Conservation (phyloP, 352 stramenopile species). For the Pythium graminicola region DNA sequence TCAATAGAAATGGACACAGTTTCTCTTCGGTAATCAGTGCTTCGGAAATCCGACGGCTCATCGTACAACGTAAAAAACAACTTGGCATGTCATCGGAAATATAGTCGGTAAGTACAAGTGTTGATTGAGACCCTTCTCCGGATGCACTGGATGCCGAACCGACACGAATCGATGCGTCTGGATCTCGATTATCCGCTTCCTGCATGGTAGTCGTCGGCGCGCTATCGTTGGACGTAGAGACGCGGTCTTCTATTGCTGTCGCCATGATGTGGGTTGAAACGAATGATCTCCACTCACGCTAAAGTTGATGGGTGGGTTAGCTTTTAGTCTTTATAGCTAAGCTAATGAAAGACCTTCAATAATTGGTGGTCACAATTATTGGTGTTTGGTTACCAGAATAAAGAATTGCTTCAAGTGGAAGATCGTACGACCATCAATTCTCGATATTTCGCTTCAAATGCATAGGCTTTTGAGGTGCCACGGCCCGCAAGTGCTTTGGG, state of each 20-base stretch:
- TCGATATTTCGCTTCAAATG: too few relatives aligned
- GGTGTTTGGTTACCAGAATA: too few relatives aligned
- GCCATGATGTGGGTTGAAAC: not conserved
- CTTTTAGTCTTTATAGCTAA: too few relatives aligned
- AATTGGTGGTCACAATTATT: too few relatives aligned
- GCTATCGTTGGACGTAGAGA: not conserved
- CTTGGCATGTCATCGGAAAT: conserved; percentile 46
- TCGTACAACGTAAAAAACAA: conserved; percentile 55
- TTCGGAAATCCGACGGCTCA: conserved; percentile 63
- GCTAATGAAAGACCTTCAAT: too few relatives aligned
- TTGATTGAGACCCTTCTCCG: not conserved
- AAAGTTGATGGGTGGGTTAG: too few relatives aligned
- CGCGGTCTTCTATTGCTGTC: not conserved
- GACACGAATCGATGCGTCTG: not conserved
- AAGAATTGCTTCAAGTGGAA: too few relatives aligned
- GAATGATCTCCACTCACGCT: too few relatives aligned
- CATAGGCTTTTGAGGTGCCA: too few relatives aligned
- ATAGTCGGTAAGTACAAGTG: conserved; percentile 33
- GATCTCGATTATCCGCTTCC: not conserved
- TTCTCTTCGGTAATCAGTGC: conserved; percentile 37
- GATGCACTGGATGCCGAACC: not conserved
- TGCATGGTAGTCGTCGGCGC: not conserved
- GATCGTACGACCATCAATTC: too few relatives aligned
- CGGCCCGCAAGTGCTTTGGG: too few relatives aligned
- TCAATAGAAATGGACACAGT: conserved; percentile 43